Percentiles rank a stretch among this genome's conserved stretches.
phyloP scores from a whole-genome alignment of 1,284 basidiomycete genomes.

The Phaffia rhodozyma region DNA sequence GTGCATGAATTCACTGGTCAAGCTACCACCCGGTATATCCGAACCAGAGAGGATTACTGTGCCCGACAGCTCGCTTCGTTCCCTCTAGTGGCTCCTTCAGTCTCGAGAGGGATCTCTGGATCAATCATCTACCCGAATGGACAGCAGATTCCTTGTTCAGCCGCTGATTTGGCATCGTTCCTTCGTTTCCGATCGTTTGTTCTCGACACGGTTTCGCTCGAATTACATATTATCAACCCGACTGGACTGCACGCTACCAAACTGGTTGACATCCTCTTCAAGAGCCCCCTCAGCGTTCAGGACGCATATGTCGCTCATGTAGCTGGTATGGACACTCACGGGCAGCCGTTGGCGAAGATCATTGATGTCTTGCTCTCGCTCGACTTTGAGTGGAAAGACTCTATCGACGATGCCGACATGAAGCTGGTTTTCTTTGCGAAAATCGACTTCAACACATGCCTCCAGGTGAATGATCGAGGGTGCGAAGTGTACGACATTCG shows the following conservation, averaged over 20 bases:
- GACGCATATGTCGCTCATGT: conserved; percentile 42
- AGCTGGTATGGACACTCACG: conserved; percentile 33
- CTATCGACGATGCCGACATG: conserved; percentile 46
- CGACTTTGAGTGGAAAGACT: conserved; percentile 78
- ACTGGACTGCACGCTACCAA: conserved; percentile 60
- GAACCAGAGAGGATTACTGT: conserved; percentile 81
- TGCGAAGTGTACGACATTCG: conserved; percentile 70
- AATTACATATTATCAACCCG: conserved; percentile 73
- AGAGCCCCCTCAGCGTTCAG: conserved; percentile 27
- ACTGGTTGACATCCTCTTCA: conserved; percentile 62
- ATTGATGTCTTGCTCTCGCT: conserved; percentile 77
- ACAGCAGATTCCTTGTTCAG: conserved; percentile 56
- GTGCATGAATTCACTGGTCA: conserved; percentile 71
- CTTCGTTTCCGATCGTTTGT: conserved; percentile 72
- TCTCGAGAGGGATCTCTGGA: conserved; percentile 18
- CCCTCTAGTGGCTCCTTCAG: conserved; percentile 33
- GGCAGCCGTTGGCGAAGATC: conserved; percentile 67
- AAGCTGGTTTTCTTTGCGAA: conserved; percentile 56
- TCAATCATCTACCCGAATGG: conserved; percentile 57
- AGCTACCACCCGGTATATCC: conserved; percentile 73
- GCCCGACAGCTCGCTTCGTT: conserved; percentile 65
- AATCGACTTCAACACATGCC: conserved; percentile 62
- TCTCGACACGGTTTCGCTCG: conserved; percentile 75
- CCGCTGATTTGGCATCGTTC: conserved; percentile 61
- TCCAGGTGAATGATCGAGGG: conserved; percentile 56